Base-by-base conservation (phyloP, 176 grass and related monocot species). In the Triticum dicoccoides region DNA sequence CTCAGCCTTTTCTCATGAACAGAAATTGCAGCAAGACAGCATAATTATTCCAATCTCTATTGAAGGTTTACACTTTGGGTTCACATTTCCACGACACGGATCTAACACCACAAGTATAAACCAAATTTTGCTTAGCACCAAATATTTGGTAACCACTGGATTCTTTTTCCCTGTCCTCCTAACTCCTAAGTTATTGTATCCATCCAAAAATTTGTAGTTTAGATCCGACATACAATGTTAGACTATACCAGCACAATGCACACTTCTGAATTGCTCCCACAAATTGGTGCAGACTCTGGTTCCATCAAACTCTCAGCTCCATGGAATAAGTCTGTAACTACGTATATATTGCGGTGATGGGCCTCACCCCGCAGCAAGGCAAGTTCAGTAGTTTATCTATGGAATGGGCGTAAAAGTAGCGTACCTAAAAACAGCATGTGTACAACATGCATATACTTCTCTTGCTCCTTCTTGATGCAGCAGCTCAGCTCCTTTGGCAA, bases 391-490 rank as follows among this genome's bases (percentile, higher is more conserved):
- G 41, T 47, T 84, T 27, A 47, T 42, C 38, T 84, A 84, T 65
- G 37, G 23, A 83, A 20, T 74, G 15, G 2, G 69, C 6, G 2
- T 37, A 83, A 27, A 80, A 39, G 11, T 7, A 84, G 24, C 11
- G 11, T 94, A 98, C 96, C 96, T 98, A 85, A 98, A 98, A 88
- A 98, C 93, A 91, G 93, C 96, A 95, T 98, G 96, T 83, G 96
- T 98, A 84, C 93, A 89, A 15, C 96, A 98, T 73, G 96, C 96
- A 92, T 98, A 98, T 34, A 98, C 96, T 90, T 98, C 96, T 86
- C 96, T 93, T 84, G 96, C 96, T 86, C 96, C 96, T 95, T 94
- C 96, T 77, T 98, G 93, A 88, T 98, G 96, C 61, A 96, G 82
- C 38, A 98, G 79, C 71, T 93, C 92, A 88, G 96, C 96, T 88